Evolutionary conservation across 2,329 filamentous ascomycete species (phyloP), one percentile per base, ranked within the genome.

Genomic region (Alternaria gaisen): DNA sequence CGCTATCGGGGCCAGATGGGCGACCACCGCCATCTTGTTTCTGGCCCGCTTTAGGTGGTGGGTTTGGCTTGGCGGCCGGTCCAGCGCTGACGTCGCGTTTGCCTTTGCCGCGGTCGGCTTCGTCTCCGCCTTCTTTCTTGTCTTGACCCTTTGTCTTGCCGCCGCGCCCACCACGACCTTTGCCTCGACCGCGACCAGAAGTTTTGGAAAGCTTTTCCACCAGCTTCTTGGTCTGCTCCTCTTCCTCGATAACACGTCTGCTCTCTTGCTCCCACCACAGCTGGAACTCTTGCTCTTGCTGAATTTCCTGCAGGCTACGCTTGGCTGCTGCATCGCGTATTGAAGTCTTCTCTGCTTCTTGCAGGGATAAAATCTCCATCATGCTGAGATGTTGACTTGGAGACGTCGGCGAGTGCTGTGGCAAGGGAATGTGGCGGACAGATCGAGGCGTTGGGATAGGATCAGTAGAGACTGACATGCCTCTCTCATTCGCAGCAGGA

Each of bases 251-350:
- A 38, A 90, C 87, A 28, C 91, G 85, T 61, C 85, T 85, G 70
- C 90, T 93, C 78, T 97, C 94, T 64, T 91, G 89, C 67, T 96
- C 92, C 93, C 93, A 97, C 93, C 94, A 97, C 76, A 96, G 90
- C 75, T 97, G 92, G 76, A 99, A 99, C 53, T 93, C 93, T 75
- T 99, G 95, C 79, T 99, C 95, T 67, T 95, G 89, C 77, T 99
- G 95, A 60, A 99, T 99, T 65, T 98, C 95, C 73, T 96, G 90
- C 30, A 99, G 81, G 65, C 92, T 95, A 57, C 94, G 87, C 80
- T 97, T 97, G 2, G 93, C 92, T 11, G 89, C 89, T 1, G 93
- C 92, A 75, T 97, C 94, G 54, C 88, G 90, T 62, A 96, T 89
- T 18, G 88, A 86, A 58, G 93, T 88, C 73, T 96, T 95, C 75